Base-by-base conservation (phyloP, 345 rosid species). In the Moringa oleifera region DNA sequence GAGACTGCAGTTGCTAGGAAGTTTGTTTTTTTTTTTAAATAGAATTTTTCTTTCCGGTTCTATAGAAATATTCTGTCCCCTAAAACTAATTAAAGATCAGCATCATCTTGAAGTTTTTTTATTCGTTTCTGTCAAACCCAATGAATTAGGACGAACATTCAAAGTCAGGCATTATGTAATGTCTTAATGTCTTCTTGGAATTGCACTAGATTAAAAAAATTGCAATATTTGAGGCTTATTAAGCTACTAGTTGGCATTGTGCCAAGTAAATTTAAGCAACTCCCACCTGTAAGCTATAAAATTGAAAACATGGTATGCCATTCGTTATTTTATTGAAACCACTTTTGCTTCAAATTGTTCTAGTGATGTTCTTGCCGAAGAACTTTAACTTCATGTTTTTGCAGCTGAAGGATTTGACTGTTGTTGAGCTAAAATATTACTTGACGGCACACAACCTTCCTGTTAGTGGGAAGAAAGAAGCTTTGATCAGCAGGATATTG, bases 401-500 rank as follows among this genome's bases (percentile, higher is more conserved):
- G 73, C 88, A 94, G 99, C 73, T 94, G 75, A 90, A 85, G 80
- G 80, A 88, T 67, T 78, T 90, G 80, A 90, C 92, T 0, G 91
- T 90, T 20, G 73, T 33, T 13, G 90, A 84, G 54, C 70, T 94
- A 75, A 90, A 83, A 83, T 46, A 67, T 57, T 90, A 90, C 80
- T 75, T 94, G 80, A 72, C 65, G 4, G 90, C 85, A 4, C 79
- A 88, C 55, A 51, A 67, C 55, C 95, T 90, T 57, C 79, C 91
- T 7, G 51, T 82, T 36, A 2, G 74, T 9, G 99, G 99, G 53
- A 90, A 82, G 83, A 94, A 94, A 73, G 97, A 94, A 62, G 79
- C 68, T 69, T 68, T 94, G 69, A 71, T 88, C 69, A 72, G 65
- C 75, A 77, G 95, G 75, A 90, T 94, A 71, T 63, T 85, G 71